Evolutionary conservation across 192 early-diverging fungal species (phyloP).

Genomic region (Backusella westeae): DNA sequence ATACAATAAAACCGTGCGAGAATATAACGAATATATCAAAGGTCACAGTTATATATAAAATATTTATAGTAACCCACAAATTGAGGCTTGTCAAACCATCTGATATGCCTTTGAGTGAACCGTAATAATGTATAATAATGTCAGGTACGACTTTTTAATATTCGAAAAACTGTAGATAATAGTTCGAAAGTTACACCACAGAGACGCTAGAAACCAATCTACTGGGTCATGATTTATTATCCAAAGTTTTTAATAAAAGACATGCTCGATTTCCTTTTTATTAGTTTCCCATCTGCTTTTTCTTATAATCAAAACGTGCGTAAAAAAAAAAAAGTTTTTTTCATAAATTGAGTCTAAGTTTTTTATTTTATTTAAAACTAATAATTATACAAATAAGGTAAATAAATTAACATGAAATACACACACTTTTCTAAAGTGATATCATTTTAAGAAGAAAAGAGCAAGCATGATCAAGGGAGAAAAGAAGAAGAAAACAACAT

Average conservation of each 20-base stretch:
- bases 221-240: not conserved
- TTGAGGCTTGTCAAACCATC: constrained; percentile 2
- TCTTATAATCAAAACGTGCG: not conserved
- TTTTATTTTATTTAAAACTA: not conserved
- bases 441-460: not conserved
- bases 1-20: not conserved
- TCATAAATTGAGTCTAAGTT: not conserved
- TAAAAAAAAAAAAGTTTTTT: no score
- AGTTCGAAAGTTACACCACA: not conserved
- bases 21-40: not conserved
- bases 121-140: not conserved
- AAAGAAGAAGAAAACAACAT: not conserved
- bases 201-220: not conserved
- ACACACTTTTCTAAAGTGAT: not conserved
- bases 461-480: not conserved
- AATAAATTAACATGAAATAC: not conserved
- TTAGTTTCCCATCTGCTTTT: not conserved
- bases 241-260: not conserved
- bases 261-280: constrained; percentile 5
- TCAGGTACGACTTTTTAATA: not conserved
- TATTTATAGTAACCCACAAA: not conserved
- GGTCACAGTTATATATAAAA: not conserved
- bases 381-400: not conserved
- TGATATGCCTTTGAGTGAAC: not conserved
- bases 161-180: not conserved